phyloP scores from a whole-genome alignment of 257 asterid genomes.

The Solanum corneliomulleri region DNA sequence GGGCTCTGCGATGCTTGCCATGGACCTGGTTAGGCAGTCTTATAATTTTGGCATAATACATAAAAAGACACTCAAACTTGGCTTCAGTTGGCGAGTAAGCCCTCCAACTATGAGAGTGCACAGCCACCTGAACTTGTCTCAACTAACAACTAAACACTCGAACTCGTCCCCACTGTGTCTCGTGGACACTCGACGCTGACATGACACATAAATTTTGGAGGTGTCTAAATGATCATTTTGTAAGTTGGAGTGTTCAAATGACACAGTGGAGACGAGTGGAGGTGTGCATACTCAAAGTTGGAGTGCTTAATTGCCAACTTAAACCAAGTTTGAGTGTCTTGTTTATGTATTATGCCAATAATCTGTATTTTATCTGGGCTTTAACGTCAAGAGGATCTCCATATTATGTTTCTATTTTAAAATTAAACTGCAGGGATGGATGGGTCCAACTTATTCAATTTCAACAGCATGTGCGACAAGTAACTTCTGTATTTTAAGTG shows the following conservation, averaged over 20 bases:
- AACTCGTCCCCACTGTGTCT: neutral
- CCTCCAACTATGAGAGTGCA: neutral
- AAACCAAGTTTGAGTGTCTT: neutral
- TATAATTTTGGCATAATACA: neutral
- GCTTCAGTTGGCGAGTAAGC: neutral
- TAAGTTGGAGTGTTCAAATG: neutral
- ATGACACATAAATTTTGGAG: neutral
- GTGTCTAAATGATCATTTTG: neutral
- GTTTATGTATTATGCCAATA: neutral
- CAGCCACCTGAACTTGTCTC: neutral
- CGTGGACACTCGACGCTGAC: neutral
- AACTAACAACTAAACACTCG: neutral
- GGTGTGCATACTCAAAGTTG: neutral
- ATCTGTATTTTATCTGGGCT: neutral
- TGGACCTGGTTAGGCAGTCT: neutral
- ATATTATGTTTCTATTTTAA: neutral
- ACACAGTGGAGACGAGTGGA: neutral
- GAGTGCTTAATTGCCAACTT: neutral
- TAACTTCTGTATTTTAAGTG: constrained; percentile 55
- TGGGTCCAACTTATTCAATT: constrained; percentile 67
- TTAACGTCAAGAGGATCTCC: neutral
- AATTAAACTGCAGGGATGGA: constrained; percentile 28
- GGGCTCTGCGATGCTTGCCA: constrained; percentile 40
- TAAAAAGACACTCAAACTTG: neutral
- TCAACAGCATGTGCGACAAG: constrained; percentile 70